Conservation (phyloP, 148 eudicot genomes). For the Nepenthes gracilis region DNA sequence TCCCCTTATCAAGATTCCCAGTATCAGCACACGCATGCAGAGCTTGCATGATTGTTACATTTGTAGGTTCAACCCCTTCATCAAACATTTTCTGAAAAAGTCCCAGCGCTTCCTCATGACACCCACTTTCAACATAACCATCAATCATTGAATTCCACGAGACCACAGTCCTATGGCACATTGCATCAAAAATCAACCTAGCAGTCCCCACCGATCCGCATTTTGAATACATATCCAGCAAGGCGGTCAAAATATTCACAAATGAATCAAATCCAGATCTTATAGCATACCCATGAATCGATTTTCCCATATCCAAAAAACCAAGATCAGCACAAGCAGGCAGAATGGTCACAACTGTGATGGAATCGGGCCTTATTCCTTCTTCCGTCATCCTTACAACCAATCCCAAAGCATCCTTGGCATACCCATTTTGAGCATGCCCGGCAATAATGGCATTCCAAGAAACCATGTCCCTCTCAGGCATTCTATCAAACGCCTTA, state of each 20-base stretch:
- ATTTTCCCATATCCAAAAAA: slow-evolving; percentile 9
- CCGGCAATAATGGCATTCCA: slow-evolving; percentile 12
- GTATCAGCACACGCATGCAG: not conserved
- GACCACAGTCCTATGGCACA: slow-evolving; percentile 1
- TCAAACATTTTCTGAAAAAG: not conserved
- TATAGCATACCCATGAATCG: slow-evolving; percentile 5
- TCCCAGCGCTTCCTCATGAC: not conserved
- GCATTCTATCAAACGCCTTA: slow-evolving; percentile 11
- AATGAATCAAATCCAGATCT: not conserved
- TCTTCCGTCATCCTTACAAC: slow-evolving; percentile 4
- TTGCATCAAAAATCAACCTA: slow-evolving; percentile 1
- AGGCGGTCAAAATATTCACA: slow-evolving; percentile 6
- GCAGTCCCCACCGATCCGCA: slow-evolving; percentile 9
- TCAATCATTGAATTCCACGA: slow-evolving; percentile 10
- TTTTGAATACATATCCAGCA: slow-evolving; percentile 14
- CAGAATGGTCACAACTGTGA: slow-evolving; percentile 8
- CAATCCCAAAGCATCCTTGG: slow-evolving; percentile 5
- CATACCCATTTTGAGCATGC: slow-evolving; percentile 6
- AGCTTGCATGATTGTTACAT: not conserved
- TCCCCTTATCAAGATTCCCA: not conserved
- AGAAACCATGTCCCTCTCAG: slow-evolving; percentile 11
- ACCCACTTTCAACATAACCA: not conserved
- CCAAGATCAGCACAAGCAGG: slow-evolving; percentile 8
- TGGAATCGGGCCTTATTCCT: slow-evolving; percentile 2
- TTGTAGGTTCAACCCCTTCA: slow-evolving; percentile 1